Evolutionary conservation across 139 green algal species (phyloP).

Genomic region (Prasinococcaceae sp.): DNA sequence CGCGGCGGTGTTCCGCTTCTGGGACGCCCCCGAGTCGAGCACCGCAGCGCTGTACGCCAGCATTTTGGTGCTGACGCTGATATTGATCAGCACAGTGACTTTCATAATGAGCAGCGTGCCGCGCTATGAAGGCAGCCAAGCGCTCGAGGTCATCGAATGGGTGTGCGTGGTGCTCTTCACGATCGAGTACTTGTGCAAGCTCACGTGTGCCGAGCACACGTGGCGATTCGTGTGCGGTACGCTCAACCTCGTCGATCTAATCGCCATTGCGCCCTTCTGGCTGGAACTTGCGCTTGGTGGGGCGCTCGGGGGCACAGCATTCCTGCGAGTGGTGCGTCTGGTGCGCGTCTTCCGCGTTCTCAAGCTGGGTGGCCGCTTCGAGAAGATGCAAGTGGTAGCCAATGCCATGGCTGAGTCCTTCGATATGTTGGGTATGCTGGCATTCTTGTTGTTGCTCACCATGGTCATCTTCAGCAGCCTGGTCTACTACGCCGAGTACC

Average conservation of each 20-base stretch:
- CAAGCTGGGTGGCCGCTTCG: constrained; percentile 7
- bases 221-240: background rate
- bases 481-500: constrained; percentile 29
- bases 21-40: too few species aligned
- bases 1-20: too few species aligned
- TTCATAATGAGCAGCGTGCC: constrained; percentile 14
- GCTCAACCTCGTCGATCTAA: constrained; percentile 20
- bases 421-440: constrained; percentile 22
- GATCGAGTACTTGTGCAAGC: constrained; percentile 8
- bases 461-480: constrained; percentile 23
- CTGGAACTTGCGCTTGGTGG: constrained; percentile 2
- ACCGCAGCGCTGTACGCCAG: constrained; percentile 23
- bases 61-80: constrained; percentile 25
- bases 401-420: constrained; percentile 11
- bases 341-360: constrained; percentile 20
- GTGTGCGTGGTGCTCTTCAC: constrained; percentile 17
- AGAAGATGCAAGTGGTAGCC: constrained; percentile 11
- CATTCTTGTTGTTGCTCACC: constrained; percentile 20
- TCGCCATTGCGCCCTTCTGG: constrained; percentile 23
- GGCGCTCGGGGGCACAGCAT: background rate
- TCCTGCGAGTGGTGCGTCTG: constrained; percentile 16
- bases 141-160: constrained; percentile 8
- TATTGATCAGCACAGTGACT: constrained; percentile 27
- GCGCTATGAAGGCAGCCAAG: background rate
- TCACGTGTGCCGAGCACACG: background rate